Base-by-base conservation (phyloP, 164 flowering plant genomes). In the Liriodendron chinense region DNA sequence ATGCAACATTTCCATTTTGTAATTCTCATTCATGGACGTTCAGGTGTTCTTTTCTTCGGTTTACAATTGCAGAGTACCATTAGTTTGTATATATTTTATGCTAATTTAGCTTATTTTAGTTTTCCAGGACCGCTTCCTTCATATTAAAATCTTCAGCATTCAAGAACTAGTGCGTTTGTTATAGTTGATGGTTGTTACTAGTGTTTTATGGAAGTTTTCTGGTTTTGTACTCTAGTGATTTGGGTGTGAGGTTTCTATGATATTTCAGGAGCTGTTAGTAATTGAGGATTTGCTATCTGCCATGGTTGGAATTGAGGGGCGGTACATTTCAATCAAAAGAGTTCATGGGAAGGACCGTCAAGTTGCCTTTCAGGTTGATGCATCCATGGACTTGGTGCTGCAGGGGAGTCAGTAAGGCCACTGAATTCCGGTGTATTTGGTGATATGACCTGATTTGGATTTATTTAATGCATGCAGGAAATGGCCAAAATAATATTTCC, bases 231-330 rank as follows among this genome's bases (percentile, higher is more conserved):
- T 53, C 12, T 10, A 3, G 59, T 53, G 18, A 16, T 9, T 7
- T 53, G 59, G 5, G 14, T 25, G 22, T 18, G 18, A 26, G 22
- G 22, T 43, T 65, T 26, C 50, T 50, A 16, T 26, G 34, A 23
- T 6, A 47, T 43, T 78, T 70, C 80, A 96, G 99, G 99, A 94
- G 84, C 91, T 94, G 74, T 84, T 96, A 47, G 91, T 92, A 23
- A 90, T 96, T 20, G 99, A 96, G 82, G 98, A 96, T 81, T 87
- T 96, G 22, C 85, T 94, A 18, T 90, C 88, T 67, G 94, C 91
- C 7, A 73, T 96, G 90, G 93, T 94, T 82, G 99, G 98, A 67
- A 88, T 94, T 82, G 98, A 96, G 80, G 98, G 99, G 68, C 83
- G 94, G 16, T 94, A 94, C 72, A 88, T 83, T 78, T 91, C 92